Evolutionary conservation across 2,329 filamentous ascomycete species (phyloP), one percentile per base, ranked within the genome.

Genomic region (Fusarium drepaniforme): DNA sequence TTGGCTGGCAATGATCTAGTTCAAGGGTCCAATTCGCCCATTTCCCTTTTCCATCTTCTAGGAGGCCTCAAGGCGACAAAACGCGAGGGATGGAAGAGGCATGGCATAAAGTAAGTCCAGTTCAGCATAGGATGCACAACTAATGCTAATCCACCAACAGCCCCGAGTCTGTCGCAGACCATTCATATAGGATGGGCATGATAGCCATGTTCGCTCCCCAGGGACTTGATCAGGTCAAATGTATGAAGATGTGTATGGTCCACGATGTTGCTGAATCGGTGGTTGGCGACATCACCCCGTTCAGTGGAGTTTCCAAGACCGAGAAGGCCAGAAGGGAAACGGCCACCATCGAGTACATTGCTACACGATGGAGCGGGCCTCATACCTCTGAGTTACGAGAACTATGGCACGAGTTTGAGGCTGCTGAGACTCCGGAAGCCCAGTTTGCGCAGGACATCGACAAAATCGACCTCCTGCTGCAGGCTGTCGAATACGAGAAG

Each of bases 121-220:
- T 25, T 16, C 23, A n/a, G 8, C n/a, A 12, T 9, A 35, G 46
- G 23, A 15, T 23, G 25, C 4, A 28, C 28, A 30, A 40, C n/a
- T 23, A 25, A 59, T 37, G 46, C 67, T 68, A 11, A 66, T 56
- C 57, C 21, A 28, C 21, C 40, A 38, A 8, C 73, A 91, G 89
- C 67, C 93, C 94, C 81, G 97, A 99, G 84, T 97, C 95, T 1
- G 98, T 99, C 81, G 90, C 94, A 64, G 97, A 99, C 85, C 97
- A 99, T 88, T 99, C 98, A 95, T 99, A 98, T 85, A 95, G 97
- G 84, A 99, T 99, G 97, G 94, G 95, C 42, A 91, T 98, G 78
- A 94, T 99, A 84, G 95, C 94, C 72, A 94, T 99, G 92, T 90
- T 98, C 73, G 95, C 95, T 4, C 96, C 97, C 1, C 1, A 89